Base-by-base conservation (phyloP, 441 rosid genomes). In the Croton setiger region DNA sequence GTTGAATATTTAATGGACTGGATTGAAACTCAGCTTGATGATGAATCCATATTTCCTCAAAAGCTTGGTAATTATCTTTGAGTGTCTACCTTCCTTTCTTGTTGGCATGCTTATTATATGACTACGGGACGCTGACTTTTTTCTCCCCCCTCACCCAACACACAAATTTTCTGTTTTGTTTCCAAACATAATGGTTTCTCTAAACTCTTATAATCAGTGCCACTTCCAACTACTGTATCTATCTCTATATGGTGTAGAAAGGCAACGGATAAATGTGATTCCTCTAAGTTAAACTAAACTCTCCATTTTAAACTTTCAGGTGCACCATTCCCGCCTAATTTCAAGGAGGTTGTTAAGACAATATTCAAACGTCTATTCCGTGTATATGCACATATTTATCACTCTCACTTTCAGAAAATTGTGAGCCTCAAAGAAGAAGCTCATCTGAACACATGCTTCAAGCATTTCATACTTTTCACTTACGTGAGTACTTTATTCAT, bases 361-460 rank as follows among this genome's bases (percentile, higher is more conserved):
- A 91, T 93, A 64, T 93, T 93, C 74, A 93, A 93, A 80, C 82
- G 98, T 56, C 75, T 93, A 49, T 93, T 93, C 79, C 98, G 98
- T 54, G 98, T 93, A 41, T 93, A 93, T 72, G 98, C 98, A 20
- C 98, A 93, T 64, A 91, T 93, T 31, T 93, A 93, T 79, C 96
- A 88, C 63, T 87, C 98, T 62, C 98, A 94, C 86, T 94, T 94
- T 83, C 98, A 94, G 86, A 94, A 91, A 77, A 94, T 94, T 70
- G 97, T 94, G 75, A 91, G 96, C 86, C 97, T 93, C 44, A 91
- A 94, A 80, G 98, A 94, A 86, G 98, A 94, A 85, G 97, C 98
- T 67, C 98, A 94, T 85, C 85, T 94, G 78, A 94, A 94, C 72
- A 94, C 98, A 65, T 94, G 98, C 86, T 94, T 94, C 87, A 94